Base-by-base conservation (phyloP, 257 asterid species). In the Nicotiana tabacum region DNA sequence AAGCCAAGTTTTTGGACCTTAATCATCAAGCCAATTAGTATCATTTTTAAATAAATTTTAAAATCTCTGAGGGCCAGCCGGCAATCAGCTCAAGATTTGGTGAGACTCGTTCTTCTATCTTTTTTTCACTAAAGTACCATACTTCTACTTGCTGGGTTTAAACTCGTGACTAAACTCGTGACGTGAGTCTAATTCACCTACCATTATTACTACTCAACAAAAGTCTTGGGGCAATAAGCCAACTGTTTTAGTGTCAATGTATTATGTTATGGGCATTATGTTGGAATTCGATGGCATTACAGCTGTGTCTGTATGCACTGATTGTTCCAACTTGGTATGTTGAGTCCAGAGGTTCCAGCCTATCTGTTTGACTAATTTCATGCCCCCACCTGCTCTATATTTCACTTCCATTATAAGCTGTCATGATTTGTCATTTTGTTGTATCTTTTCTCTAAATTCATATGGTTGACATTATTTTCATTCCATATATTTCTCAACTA, bases 341-440 rank as follows among this genome's bases (percentile, higher is more conserved):
- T 48, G 33, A 74, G 80, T 24, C 39, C 15, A 43, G 24, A 11
- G 84, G 87, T 65, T 78, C 90, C 90, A 89, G 91, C 88, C 90
- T 84, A 89, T 87, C 83, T 82, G 17, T 90, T 39, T 91, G 92
- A 88, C 91, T 83, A 48, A 46, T 11, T 37, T 24, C 29, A 8
- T 81, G 16, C 18, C 64, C 62, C 83, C 74, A 67, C 58, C 33
- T 37, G 48, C 33, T 9, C 39, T 51, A 58, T 66, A 48, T 82
- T 77, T 85, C 58, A 35, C 3, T 9, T 70, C 58, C 17, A 84
- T 5, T 51, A 77, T 66, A 13, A 62, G 32, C 53, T 83, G 65
- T 62, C 72, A 46, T 79, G 68, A 80, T 65, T 82, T 65, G 74
- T 35, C 37, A 67, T 30, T 33, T 64, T 39, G 10, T 64, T 4